phyloP scores from a whole-genome alignment of 768 basidiomycete genomes.

The Amanita polypyramis region DNA sequence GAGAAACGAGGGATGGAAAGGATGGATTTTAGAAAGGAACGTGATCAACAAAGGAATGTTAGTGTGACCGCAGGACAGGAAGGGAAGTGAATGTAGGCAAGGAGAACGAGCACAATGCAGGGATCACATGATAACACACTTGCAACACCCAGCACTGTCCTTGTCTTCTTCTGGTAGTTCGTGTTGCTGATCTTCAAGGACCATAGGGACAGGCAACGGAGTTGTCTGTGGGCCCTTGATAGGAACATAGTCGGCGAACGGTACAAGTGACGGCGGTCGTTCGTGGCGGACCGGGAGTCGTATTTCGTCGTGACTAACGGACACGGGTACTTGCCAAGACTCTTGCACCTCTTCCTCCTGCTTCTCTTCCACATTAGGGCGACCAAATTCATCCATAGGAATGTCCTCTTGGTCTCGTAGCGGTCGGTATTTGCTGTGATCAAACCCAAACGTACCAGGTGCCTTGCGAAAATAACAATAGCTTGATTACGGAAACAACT shows the following conservation, averaged over 20 bases:
- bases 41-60: background rate
- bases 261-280: conserved; percentile 44
- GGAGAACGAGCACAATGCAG: background rate
- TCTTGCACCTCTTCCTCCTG: conserved; percentile 15
- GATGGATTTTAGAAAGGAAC: background rate
- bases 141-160: conserved; percentile 57
- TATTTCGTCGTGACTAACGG: conserved; percentile 16
- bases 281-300: conserved; percentile 21
- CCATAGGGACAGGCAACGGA: background rate
- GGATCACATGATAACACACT: conserved; percentile 81
- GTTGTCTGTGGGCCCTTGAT: conserved; percentile 12
- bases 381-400: conserved; percentile 61
- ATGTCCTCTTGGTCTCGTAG: conserved; percentile 35
- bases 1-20: background rate
- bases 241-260: conserved; percentile 53
- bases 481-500: background rate
- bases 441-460: conserved; percentile 76
- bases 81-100: background rate
- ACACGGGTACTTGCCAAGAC: conserved; percentile 10
- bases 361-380: conserved; percentile 16
- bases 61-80: background rate
- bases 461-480: conserved; percentile 33
- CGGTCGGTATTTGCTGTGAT: conserved; percentile 59
- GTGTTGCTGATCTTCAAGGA: background rate
- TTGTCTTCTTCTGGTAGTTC: conserved; percentile 31